Evolutionary conservation across 2,329 filamentous ascomycete species (phyloP).

Genomic region (Apiospora saccharicola): DNA sequence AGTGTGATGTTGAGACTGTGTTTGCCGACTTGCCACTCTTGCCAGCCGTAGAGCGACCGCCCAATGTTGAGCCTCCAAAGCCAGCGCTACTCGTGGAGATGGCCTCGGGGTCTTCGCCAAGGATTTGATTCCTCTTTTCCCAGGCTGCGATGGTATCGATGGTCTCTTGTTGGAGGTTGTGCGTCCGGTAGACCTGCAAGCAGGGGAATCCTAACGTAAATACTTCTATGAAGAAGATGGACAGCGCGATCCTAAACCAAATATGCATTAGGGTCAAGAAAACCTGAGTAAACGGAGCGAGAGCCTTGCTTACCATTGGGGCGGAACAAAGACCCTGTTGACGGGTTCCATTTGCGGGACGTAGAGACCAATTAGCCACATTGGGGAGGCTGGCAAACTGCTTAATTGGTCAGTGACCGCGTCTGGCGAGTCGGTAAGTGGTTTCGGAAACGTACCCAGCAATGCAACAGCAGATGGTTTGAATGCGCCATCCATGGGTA

Average conservation of each 20-base stretch:
- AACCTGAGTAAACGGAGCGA: slow-evolving; percentile 44
- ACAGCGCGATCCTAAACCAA: slow-evolving; percentile 54
- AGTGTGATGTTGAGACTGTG: slow-evolving; percentile 25
- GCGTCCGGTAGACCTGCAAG: slow-evolving; percentile 59
- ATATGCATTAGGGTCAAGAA: slow-evolving; percentile 36
- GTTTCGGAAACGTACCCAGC: slow-evolving; percentile 47
- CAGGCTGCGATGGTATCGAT: slow-evolving; percentile 57
- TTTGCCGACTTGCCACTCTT: slow-evolving; percentile 28
- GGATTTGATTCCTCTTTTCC: slow-evolving; percentile 50
- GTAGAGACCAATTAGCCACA: slow-evolving; percentile 70
- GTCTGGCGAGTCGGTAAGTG: not conserved
- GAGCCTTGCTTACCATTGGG: slow-evolving; percentile 58
- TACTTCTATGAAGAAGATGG: slow-evolving; percentile 68
- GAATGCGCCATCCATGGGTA: slow-evolving; percentile 70
- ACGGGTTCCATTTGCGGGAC: slow-evolving; percentile 57
- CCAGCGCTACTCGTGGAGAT: slow-evolving; percentile 37
- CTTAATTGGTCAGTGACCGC: slow-evolving; percentile 13
- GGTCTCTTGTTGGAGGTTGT: slow-evolving; percentile 54
- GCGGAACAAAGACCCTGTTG: slow-evolving; percentile 64
- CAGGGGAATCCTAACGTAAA: slow-evolving; percentile 70
- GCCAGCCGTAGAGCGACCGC: slow-evolving; percentile 28
- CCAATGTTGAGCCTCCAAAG: slow-evolving; percentile 24
- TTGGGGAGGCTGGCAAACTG: slow-evolving; percentile 69
- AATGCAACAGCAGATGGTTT: slow-evolving; percentile 63
- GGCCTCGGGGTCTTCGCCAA: slow-evolving; percentile 42